Evolutionary conservation across 768 basidiomycete genomes (phyloP), one percentile per base, ranked within the genome.

Genomic region (Psilocybe azurescens): DNA sequence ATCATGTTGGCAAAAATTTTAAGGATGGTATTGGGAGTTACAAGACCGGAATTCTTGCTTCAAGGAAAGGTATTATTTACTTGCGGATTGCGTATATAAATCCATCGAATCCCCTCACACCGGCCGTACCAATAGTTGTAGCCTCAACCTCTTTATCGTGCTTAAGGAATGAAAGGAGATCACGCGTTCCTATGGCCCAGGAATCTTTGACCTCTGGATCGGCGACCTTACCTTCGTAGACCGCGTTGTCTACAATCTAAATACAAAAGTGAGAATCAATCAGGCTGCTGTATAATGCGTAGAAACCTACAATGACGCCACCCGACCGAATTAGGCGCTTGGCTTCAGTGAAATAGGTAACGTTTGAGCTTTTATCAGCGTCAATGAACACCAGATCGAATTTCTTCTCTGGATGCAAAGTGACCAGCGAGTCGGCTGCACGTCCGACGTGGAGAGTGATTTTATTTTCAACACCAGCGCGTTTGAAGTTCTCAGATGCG

Each of bases 371-470:
- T 69, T 90, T 90, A 74, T 90, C 87, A 2, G 89, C 89, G 72
- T 91, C 89, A 59, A 90, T 89, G 77, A 90, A 91, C 1, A 79
- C 79, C n/a, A 91, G 72, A 69, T 90, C 89, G 70, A 87, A 90
- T 1, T 79, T 79, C 3, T 73, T 71, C 2, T 80, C 79, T 1
- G 85, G 70, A 3, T 78, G 73, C 38, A 90, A 71, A 38, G 73
- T 77, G 28, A 70, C 73, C 36, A 90, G 74, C 0, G 82, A 79
- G 2, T 86, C 81, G 3, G 73, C 70, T 0, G 85, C 88, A 28
- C 79, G 77, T 0, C 86, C 87, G 36, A 83, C 71, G 46, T 86
- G 72, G 32, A 88, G 69, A 49, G 80, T 71, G 49, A 85, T 77
- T 68, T 85, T 84, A 48, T 70, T 58, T 4, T 77, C 69, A 5